Conservation (phyloP, 1,284 basidiomycete genomes). For the Leccinum cinnamomeum region DNA sequence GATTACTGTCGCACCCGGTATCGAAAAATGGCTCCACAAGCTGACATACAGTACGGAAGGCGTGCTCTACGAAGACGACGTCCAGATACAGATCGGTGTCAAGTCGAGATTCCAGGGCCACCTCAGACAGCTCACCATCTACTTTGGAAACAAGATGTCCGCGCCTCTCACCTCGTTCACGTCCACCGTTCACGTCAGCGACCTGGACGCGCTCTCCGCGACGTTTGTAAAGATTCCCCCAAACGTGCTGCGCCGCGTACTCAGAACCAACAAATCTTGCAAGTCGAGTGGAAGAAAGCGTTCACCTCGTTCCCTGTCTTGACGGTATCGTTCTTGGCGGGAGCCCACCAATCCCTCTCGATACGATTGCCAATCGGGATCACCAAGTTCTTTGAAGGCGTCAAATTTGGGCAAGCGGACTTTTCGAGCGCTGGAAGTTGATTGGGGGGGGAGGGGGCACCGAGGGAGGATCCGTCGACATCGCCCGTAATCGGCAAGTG, state of each 20-base stretch:
- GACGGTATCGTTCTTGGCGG: slow-evolving; percentile 89
- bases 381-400: slow-evolving; percentile 93
- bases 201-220: slow-evolving; percentile 74
- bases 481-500: slow-evolving; percentile 30
- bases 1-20: slow-evolving; percentile 64
- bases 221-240: slow-evolving; percentile 90
- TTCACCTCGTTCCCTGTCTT: slow-evolving; percentile 84
- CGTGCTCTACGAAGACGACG: slow-evolving; percentile 88
- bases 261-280: slow-evolving; percentile 91
- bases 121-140: slow-evolving; percentile 88
- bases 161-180: slow-evolving; percentile 88
- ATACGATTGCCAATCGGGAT: slow-evolving; percentile 85
- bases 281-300: slow-evolving; percentile 90
- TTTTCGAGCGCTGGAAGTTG: slow-evolving; percentile 93
- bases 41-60: slow-evolving; percentile 83
- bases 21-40: slow-evolving; percentile 90
- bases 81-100: slow-evolving; percentile 92
- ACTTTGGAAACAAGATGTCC: slow-evolving; percentile 94
- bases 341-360: slow-evolving; percentile 84
- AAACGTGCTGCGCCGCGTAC: slow-evolving; percentile 77
- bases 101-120: slow-evolving; percentile 96
- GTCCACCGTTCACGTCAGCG: slow-evolving; percentile 72
- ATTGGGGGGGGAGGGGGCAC: slow-evolving; percentile 82
- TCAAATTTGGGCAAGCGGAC: slow-evolving; percentile 77
- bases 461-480: too few relatives aligned